These are phyloP conservation scores for Aspergillus sclerotiicarbonarius DNA, from an alignment of 495 filamentous ascomycete species.

Conservation along the genomic window DNA sequence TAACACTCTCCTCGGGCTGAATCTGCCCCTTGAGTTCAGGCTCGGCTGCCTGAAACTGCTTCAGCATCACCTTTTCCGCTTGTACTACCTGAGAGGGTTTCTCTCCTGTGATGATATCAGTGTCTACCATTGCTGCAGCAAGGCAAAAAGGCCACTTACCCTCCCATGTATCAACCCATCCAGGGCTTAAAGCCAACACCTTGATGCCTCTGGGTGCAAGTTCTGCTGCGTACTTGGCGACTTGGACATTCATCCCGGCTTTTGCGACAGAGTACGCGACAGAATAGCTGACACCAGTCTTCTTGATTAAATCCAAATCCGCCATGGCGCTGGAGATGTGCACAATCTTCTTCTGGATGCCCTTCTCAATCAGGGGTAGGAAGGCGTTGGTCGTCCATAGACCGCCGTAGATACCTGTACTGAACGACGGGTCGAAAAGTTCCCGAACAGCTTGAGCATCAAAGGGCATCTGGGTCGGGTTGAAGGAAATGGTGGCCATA, in stretches of 20 bases:
- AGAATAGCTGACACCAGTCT: constrained; percentile 22
- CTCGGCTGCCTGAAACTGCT: constrained; percentile 15
- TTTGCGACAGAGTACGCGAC: constrained; percentile 38
- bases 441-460: constrained; percentile 17
- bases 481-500: constrained; percentile 15
- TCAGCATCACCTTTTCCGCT: constrained; percentile 17
- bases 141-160: constrained; percentile 17
- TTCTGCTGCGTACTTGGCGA: constrained; percentile 39
- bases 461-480: constrained; percentile 21
- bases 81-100: constrained; percentile 8
- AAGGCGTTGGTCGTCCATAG: constrained; percentile 38
- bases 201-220: constrained; percentile 32
- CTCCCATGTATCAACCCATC: constrained; percentile 26
- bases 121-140: background rate
- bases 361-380: constrained; percentile 42
- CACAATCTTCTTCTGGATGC: constrained; percentile 45
- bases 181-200: constrained; percentile 31
- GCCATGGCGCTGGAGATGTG: constrained; percentile 45
- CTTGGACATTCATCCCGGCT: constrained; percentile 41
- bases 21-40: constrained; percentile 22
- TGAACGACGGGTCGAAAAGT: constrained; percentile 16
- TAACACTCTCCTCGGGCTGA: constrained; percentile 22
- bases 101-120: constrained; percentile 18
- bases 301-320: constrained; percentile 40
- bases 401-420: constrained; percentile 20